Conservation (phyloP, 768 basidiomycete species). For the Pisolithus microcarpus region DNA sequence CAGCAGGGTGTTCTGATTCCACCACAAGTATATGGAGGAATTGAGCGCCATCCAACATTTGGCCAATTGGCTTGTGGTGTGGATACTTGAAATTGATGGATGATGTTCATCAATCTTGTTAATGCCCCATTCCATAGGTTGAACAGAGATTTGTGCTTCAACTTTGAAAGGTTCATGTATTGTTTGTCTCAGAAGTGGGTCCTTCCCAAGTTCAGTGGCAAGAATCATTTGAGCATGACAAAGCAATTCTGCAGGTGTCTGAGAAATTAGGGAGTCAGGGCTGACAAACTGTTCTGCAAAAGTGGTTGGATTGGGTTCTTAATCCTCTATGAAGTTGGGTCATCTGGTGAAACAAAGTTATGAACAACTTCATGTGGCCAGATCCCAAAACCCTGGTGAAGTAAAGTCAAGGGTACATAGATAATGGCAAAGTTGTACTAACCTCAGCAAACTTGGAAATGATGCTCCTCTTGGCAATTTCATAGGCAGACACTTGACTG, state of each 20-base stretch:
- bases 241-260: constrained; percentile 60
- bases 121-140: no score
- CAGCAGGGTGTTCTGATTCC: no score
- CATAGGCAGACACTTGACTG: constrained; percentile 77
- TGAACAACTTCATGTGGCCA: constrained; percentile 76
- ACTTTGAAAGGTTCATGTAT: constrained; percentile 70
- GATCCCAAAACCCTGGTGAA: constrained; percentile 72
- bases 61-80: no score
- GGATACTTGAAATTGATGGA: no score
- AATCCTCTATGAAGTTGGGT: constrained; percentile 71
- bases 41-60: no score
- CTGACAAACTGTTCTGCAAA: no score
- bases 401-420: not conserved
- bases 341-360: constrained; percentile 60
- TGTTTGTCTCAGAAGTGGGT: no score
- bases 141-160: constrained; percentile 69
- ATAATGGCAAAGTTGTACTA: constrained; percentile 29
- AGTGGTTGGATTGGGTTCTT: constrained; percentile 67
- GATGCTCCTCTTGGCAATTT: constrained; percentile 73
- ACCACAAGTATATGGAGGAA: no score
- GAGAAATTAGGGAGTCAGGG: constrained; percentile 51
- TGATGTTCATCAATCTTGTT: no score
- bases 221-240: constrained; percentile 75
- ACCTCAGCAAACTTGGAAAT: no score
- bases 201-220: constrained; percentile 80